Conservation (phyloP, 2,329 filamentous ascomycete genomes). For the Apiospora pterosperma region DNA sequence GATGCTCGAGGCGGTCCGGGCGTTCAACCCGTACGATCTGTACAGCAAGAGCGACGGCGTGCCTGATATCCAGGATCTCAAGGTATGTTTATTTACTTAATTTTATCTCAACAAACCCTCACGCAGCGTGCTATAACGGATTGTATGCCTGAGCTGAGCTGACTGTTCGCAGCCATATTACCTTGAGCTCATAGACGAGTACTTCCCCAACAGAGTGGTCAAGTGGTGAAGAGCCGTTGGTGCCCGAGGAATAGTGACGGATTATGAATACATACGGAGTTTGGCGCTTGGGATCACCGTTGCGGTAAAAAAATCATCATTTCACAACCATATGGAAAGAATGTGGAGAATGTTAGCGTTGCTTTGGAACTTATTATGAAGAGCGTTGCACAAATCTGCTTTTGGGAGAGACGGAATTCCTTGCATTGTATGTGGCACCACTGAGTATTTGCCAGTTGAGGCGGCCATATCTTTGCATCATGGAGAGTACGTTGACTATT, state of each 20-base stretch:
- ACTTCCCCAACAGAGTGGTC: slow-evolving; percentile 65
- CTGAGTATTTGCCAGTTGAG: too few relatives aligned
- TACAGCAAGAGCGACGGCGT: slow-evolving; percentile 89
- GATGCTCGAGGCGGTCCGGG: slow-evolving; percentile 77
- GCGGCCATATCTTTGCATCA: too few relatives aligned
- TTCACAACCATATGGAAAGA: too few relatives aligned
- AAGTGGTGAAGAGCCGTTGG: slow-evolving; percentile 52
- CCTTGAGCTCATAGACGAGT: slow-evolving; percentile 70
- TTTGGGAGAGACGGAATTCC: neutral
- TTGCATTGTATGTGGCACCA: too few relatives aligned
- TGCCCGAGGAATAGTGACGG: too few relatives aligned
- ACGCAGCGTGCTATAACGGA: neutral
- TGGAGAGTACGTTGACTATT: too few relatives aligned
- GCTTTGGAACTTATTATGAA: neutral
- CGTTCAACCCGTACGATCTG: slow-evolving; percentile 88
- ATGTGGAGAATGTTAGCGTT: neutral
- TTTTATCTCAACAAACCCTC: neutral
- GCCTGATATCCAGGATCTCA: slow-evolving; percentile 72
- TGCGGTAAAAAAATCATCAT: neutral
- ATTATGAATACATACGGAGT: neutral
- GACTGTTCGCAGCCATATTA: slow-evolving; percentile 59
- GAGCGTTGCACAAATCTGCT: neutral
- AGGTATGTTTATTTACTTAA: slow-evolving; percentile 45
- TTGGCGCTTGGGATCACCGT: neutral
- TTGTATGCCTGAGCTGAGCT: slow-evolving; percentile 7